Evolutionary conservation across 345 rosid genomes (phyloP).

Genomic region (Boechera retrofracta): DNA sequence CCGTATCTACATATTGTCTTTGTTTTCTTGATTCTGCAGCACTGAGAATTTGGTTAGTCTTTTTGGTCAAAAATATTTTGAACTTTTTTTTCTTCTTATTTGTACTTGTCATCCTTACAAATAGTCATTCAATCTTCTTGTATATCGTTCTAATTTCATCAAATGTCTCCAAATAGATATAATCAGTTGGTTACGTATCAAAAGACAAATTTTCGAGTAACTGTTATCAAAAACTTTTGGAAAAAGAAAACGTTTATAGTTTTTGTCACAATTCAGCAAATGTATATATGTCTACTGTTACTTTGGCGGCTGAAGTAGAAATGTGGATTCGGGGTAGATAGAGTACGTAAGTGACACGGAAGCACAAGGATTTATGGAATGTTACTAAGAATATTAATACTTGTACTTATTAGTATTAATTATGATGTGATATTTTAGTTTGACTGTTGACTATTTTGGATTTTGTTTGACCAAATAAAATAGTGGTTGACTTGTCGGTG

Average conservation of each 20-base stretch:
- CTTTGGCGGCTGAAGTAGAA: conserved; percentile 36
- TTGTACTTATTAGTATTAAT: not conserved
- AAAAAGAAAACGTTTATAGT: not conserved
- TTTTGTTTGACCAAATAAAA: conserved; percentile 7
- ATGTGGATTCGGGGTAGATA: not conserved
- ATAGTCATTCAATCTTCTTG: not conserved
- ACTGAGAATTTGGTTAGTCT: no score
- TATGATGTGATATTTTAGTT: conserved; percentile 32
- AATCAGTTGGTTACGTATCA: no score
- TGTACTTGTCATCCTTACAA: not conserved
- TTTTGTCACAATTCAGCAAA: conserved; percentile 10
- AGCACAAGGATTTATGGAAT: conserved; percentile 12
- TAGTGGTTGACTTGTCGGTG: conserved; percentile 41
- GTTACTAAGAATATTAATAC: not conserved
- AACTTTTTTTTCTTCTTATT: not conserved
- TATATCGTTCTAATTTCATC: not conserved
- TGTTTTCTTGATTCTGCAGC: not conserved
- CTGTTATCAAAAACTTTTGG: no score
- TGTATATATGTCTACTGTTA: conserved; percentile 30
- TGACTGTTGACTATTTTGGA: conserved; percentile 35
- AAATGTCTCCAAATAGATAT: not conserved
- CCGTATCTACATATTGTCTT: not conserved
- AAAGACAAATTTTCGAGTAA: no score
- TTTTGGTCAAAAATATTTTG: no score
- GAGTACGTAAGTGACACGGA: conserved; percentile 28